phyloP scores from a whole-genome alignment of 1,284 basidiomycete species.

The Mycena citricolor region DNA sequence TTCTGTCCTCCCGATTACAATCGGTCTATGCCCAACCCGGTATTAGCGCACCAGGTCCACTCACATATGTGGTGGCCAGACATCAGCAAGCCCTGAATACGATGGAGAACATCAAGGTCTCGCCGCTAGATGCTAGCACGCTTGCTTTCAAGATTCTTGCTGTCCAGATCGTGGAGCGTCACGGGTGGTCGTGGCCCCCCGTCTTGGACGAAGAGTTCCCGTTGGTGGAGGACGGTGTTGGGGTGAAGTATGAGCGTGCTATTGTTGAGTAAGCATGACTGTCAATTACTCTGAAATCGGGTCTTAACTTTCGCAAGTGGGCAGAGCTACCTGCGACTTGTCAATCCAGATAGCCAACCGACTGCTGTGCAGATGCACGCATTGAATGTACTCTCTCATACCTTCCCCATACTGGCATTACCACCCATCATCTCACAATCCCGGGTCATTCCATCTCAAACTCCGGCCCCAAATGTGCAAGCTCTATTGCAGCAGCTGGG shows the following conservation, averaged over 20 bases:
- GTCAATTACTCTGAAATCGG: not conserved
- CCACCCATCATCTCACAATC: conserved; percentile 29
- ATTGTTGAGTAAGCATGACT: conserved; percentile 54
- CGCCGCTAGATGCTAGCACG: conserved; percentile 24
- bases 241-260: conserved; percentile 59
- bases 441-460: conserved; percentile 29
- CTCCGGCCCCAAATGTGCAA: conserved; percentile 55
- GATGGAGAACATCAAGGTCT: conserved; percentile 33
- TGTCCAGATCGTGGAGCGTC: conserved; percentile 35
- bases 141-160: conserved; percentile 28
- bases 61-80: conserved; percentile 43
- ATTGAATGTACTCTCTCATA: conserved; percentile 66
- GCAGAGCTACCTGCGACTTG: conserved; percentile 58
- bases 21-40: no score
- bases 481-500: conserved; percentile 62
- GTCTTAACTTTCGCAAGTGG: conserved; percentile 41
- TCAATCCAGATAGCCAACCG: conserved; percentile 48
- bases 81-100: conserved; percentile 49
- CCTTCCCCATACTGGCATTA: conserved; percentile 52
- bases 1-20: conserved; percentile 16
- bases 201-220: conserved; percentile 61
- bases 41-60: conserved; percentile 25
- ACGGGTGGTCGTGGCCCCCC: conserved; percentile 64
- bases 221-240: conserved; percentile 37
- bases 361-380: conserved; percentile 66